These are phyloP conservation scores for Beauveria sp. DNA, from an alignment of 2,329 filamentous ascomycete genomes.

Conservation along the genomic window DNA sequence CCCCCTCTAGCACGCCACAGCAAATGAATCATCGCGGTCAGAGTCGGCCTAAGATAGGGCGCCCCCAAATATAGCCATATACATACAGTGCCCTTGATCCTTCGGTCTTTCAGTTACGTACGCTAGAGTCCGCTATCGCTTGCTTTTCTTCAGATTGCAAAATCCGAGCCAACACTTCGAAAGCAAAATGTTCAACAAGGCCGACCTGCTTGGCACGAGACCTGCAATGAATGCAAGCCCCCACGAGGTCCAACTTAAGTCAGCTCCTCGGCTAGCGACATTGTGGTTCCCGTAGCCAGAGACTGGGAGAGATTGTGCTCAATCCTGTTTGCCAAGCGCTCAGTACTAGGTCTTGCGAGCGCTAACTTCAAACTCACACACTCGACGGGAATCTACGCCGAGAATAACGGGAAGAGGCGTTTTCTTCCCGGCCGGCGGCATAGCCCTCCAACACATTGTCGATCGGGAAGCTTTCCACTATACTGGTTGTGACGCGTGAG, in stretches of 20 bases:
- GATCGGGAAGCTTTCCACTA: no score
- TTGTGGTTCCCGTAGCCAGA: background rate
- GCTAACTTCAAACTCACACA: background rate
- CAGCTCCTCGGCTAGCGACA: background rate
- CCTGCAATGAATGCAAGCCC: slow-evolving; percentile 14
- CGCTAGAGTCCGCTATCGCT: no score
- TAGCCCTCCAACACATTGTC: no score
- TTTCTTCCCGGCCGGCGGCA: no score
- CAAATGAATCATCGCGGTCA: slow-evolving; percentile 15
- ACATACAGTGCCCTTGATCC: slow-evolving; percentile 5
- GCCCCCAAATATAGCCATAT: no score
- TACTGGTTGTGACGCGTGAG: no score
- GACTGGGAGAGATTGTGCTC: background rate
- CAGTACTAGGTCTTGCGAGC: background rate
- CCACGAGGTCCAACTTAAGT: background rate
- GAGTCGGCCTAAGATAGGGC: background rate
- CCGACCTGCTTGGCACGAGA: slow-evolving; percentile 14
- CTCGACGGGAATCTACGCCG: no score
- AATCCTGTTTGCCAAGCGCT: background rate
- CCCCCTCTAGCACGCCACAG: no score
- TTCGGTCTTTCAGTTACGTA: no score
- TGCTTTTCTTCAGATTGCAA: slow-evolving; percentile 9
- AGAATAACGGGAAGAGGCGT: slow-evolving; percentile 7
- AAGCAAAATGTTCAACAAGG: background rate
- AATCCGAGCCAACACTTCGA: slow-evolving; percentile 7